Evolutionary conservation across 2,329 filamentous ascomycete genomes (phyloP).

Genomic region (Apiospora pterosperma): DNA sequence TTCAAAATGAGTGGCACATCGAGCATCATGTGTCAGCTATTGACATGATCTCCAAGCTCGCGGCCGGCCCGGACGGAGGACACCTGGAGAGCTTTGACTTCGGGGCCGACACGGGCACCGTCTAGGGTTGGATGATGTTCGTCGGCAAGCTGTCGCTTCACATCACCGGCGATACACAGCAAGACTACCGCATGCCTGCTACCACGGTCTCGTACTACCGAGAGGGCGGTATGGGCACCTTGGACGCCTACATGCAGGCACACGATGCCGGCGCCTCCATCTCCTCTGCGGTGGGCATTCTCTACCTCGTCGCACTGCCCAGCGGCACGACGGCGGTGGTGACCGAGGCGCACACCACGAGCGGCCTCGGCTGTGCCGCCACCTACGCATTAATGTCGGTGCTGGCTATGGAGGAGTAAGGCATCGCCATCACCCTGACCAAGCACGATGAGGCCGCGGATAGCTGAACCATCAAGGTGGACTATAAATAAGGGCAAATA

Average conservation of each 20-base stretch:
- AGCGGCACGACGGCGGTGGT: not conserved
- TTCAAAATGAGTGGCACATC: not conserved
- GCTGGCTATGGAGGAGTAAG: not conserved
- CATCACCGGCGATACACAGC: not conserved
- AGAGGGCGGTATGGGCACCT: not conserved
- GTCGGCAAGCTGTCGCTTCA: not conserved
- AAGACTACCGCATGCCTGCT: not conserved
- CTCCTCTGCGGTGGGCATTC: not conserved
- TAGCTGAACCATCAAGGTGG: not conserved
- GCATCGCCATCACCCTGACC: not conserved
- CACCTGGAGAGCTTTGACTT: not conserved
- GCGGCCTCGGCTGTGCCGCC: not conserved
- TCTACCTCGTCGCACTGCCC: not conserved
- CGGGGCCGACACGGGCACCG: not conserved
- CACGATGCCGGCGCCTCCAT: not conserved
- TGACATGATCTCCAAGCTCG: not conserved
- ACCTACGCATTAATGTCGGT: too few relatives aligned
- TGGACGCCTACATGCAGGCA: not conserved
- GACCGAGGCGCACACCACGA: not conserved
- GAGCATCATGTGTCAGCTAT: not conserved
- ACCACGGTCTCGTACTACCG: not conserved
- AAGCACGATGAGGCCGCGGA: not conserved
- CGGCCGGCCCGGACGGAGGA: not conserved
- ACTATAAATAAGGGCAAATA: not conserved
- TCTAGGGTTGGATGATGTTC: not conserved